Evolutionary conservation across 1,284 basidiomycete genomes (phyloP), one percentile per base, ranked within the genome.

Genomic region (Irpex lacteus): DNA sequence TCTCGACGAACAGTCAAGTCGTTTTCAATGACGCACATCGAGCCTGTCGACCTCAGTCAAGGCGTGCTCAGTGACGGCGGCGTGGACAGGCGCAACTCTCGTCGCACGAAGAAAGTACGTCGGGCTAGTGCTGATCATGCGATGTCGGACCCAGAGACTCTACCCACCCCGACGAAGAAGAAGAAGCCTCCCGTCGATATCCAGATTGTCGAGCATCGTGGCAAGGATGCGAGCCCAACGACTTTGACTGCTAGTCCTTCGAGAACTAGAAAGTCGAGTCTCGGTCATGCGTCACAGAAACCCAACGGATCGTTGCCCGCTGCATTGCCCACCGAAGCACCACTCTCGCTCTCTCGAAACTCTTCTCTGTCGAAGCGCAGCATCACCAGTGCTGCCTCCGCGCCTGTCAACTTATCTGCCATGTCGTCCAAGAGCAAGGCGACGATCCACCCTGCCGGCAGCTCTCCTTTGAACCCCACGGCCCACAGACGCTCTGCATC

Each of bases 341-440:
- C 54, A 8, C 21, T 56, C 1, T 68, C 73, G 4, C 57, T 76
- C 4, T 74, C 74, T 6, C 71, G 73, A 49, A 72, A 71, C 59
- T 72, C 71, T 15, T 76, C 74, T 1, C 15, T 73, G 36, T 75
- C 74, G 44, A 74, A 71, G 60, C 69, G 70, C 60, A 74, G 73
- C 34, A 64, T 68, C 26, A 66, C 69, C 2, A 70, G 69, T 32
- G 71, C 72, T 7, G 70, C 72, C 0, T 70, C 73, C 3, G 60
- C 60, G 6, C 61, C 60, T 18, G 60, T 47, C 36, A 55, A 59
- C 34, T 19, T 64, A 9, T 64, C 62, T 2, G 56, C 67, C 11
- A 60, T 65, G 37, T 54, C 59, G 47, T 60, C 61, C 6, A 56
- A 60, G 0, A 68, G 34, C 54, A 56, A 56, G 32, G 32, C 54